Conservation (phyloP, 176 grass and related monocot genomes). For the Alloteropsis semialata region DNA sequence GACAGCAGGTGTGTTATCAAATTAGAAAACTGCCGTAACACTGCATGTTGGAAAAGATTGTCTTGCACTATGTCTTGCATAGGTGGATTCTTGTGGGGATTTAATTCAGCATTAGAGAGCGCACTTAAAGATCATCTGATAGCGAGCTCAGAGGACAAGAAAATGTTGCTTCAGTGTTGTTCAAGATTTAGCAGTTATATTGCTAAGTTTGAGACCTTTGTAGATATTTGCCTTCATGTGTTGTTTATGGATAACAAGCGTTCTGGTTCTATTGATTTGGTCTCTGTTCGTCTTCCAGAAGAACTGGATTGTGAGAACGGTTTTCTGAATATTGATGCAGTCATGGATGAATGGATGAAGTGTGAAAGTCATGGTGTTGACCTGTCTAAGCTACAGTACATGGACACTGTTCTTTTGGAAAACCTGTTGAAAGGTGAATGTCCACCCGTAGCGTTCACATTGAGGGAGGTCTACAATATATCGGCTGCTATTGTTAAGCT, state of each 20-base stretch:
- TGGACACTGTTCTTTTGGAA: conserved; percentile 52
- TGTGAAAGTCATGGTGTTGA: conserved; percentile 35
- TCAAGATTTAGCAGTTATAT: conserved; percentile 63
- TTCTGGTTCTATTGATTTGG: conserved; percentile 26
- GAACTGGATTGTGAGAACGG: conserved; percentile 51
- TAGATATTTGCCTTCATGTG: conserved; percentile 64
- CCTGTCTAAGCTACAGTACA: conserved; percentile 39
- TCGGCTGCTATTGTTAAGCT: conserved; percentile 80
- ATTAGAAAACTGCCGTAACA: conserved; percentile 48
- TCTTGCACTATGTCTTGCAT: conserved; percentile 74
- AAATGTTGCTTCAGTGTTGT: conserved; percentile 39
- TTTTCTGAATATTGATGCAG: conserved; percentile 50
- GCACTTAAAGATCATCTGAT: conserved; percentile 22
- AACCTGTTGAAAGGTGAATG: conserved; percentile 60
- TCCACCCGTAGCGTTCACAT: conserved; percentile 46
- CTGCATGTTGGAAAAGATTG: conserved; percentile 49
- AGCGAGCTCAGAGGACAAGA: conserved; percentile 31
- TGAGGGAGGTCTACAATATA: conserved; percentile 71
- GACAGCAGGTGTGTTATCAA: conserved; percentile 47
- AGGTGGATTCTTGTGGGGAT: conserved; percentile 81
- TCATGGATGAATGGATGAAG: conserved; percentile 46
- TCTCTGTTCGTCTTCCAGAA: conserved; percentile 26
- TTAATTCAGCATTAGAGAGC: conserved; percentile 57
- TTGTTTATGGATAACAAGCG: conserved; percentile 59
- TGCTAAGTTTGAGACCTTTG: conserved; percentile 68